Evolutionary conservation across 768 basidiomycete species (phyloP), one percentile per base, ranked within the genome.

Genomic region (Mycena chlorophos): DNA sequence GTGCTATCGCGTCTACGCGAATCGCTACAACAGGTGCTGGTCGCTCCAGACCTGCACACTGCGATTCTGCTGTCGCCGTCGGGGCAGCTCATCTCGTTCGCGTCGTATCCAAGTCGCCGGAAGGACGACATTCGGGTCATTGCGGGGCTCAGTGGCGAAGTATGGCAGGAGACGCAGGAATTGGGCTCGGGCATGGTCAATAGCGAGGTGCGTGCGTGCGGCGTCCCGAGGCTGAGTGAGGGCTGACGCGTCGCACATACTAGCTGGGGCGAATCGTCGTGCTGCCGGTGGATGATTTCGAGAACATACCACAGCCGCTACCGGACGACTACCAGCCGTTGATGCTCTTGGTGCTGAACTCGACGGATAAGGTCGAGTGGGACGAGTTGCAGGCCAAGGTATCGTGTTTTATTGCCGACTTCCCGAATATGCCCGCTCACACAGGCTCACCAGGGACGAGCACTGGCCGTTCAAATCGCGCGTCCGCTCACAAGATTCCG

Each of bases 111-210:
- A n/a, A 64, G 70, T 25, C 74, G 81, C 49, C 69, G 83, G 25
- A 91, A 90, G 71, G 89, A 91, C 63, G 84, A 88, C 50, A 78
- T 91, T 43, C 81, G 87, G 51, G 81, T 91, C 39, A 73, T 87
- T 25, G 87, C 86, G 6, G 89, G 89, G 16, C 71, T 92, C 27
- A 82, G 83, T 38, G 82, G 83, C 10, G 89, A 91, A 68, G 76
- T 89, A 29, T 92, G 90, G 89, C 83, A 83, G 49, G 89, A 91
- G 70, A 88, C 85, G 25, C 78, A 75, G 56, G 84, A 81, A 22
- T 77, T 84, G 43, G 84, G 82, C 10, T 74, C 77, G 42, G 88
- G 87, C 17, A 87, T 87, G 84, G 86, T 85, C 3, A 89, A 91
- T 56, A 85, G 86, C 67, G 89, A 91, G 80, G 89, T 89, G 62